Evolutionary conservation across 768 basidiomycete genomes (phyloP).

Genomic region (Termitomyces sp.): DNA sequence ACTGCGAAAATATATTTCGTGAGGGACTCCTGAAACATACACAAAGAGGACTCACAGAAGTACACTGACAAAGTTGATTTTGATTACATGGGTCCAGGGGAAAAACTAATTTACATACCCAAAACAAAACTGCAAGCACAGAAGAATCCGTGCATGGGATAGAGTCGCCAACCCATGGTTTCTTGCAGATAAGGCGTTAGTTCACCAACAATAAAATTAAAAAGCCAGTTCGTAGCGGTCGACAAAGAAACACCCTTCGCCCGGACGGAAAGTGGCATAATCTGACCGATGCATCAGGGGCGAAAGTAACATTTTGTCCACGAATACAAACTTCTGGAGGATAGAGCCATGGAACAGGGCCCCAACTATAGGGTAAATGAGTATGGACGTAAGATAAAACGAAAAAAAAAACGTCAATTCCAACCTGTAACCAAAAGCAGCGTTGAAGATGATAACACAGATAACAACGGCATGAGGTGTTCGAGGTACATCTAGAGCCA

Average conservation of each 20-base stretch:
- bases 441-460: constrained; percentile 90
- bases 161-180: constrained; percentile 82
- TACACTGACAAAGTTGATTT: constrained; percentile 72
- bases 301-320: background rate
- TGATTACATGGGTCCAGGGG: background rate
- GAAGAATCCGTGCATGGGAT: constrained; percentile 95
- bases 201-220: constrained; percentile 88
- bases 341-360: constrained; percentile 84
- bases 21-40: background rate
- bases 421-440: constrained; percentile 85
- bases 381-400: background rate
- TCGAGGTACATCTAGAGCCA: constrained; percentile 80
- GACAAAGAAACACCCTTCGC: constrained; percentile 96
- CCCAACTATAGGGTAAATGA: constrained; percentile 50
- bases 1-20: constrained; percentile 32
- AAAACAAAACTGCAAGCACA: constrained; percentile 82
- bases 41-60: background rate
- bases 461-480: constrained; percentile 86
- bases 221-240: constrained; percentile 86
- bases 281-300: constrained; percentile 34
- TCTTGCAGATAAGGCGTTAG: constrained; percentile 85
- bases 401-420: background rate
- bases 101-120: constrained; percentile 33
- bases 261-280: constrained; percentile 84
- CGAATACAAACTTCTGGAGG: constrained; percentile 63